A percentile compares a stretch with the other conserved stretches of the same genome.
Evolutionary conservation across 2,329 filamentous ascomycete genomes (phyloP).

Genomic region (Calycina herbarum): DNA sequence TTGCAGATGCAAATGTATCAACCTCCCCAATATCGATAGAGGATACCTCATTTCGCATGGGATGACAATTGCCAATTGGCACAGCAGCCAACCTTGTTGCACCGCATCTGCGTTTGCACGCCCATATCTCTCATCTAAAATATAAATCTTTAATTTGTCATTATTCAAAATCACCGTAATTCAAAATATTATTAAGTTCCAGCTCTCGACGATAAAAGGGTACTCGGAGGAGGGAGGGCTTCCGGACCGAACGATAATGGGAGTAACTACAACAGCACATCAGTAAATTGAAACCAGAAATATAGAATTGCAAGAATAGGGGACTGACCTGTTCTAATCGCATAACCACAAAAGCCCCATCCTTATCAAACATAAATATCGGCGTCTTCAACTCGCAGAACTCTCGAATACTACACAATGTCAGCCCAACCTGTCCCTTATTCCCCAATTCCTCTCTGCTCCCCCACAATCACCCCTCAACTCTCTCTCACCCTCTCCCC

Average conservation of each 20-base stretch:
- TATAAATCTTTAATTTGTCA: neutral
- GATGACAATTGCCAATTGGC: too few relatives aligned
- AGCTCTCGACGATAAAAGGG: constrained; percentile 35
- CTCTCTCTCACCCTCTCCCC: neutral
- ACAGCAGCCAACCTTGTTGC: too few relatives aligned
- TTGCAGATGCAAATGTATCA: too few relatives aligned
- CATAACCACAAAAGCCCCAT: constrained; percentile 69
- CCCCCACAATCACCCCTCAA: neutral
- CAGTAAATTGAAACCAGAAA: neutral
- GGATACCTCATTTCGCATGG: too few relatives aligned
- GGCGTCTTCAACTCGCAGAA: constrained; percentile 70
- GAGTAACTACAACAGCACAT: constrained; percentile 52
- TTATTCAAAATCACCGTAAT: neutral
- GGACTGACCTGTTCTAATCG: constrained; percentile 62
- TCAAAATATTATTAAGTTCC: constrained; percentile 41
- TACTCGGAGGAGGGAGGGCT: constrained; percentile 43
- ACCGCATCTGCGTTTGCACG: too few relatives aligned
- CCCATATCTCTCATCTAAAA: too few relatives aligned
- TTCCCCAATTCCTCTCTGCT: too few relatives aligned
- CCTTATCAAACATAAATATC: constrained; percentile 89
- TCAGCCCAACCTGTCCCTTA: too few relatives aligned
- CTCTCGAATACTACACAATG: constrained; percentile 64
- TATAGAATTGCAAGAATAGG: neutral
- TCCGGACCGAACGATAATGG: constrained; percentile 69
- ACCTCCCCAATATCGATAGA: too few relatives aligned